Evolutionary conservation across 1,284 basidiomycete genomes (phyloP).

Genomic region (Papiliotrema fonsecae): DNA sequence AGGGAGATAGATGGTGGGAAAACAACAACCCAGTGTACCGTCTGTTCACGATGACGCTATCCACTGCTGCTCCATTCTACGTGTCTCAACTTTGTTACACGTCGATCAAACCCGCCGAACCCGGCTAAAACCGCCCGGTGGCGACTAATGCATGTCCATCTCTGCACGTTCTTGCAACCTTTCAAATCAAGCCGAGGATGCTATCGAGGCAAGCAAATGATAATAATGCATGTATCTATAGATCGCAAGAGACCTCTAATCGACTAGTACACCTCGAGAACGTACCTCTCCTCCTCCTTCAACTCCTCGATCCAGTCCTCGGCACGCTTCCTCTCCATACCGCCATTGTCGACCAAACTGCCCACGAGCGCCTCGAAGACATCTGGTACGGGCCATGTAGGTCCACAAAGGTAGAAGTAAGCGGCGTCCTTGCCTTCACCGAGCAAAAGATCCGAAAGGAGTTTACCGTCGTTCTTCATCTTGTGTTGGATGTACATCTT

Average conservation of each 20-base stretch:
- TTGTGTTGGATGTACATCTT: constrained; percentile 99
- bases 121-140: background rate
- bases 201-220: no score
- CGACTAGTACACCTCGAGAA: constrained; percentile 77
- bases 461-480: constrained; percentile 83
- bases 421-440: constrained; percentile 54
- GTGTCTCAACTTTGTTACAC: background rate
- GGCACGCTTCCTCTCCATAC: constrained; percentile 63
- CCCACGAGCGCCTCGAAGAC: constrained; percentile 87
- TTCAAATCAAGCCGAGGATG: no score
- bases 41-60: no score
- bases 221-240: no score
- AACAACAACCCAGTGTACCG: no score
- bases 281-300: constrained; percentile 96
- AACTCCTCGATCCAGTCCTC: constrained; percentile 80
- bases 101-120: no score
- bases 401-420: constrained; percentile 95
- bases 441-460: constrained; percentile 66
- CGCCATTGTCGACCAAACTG: constrained; percentile 68
- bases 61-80: background rate
- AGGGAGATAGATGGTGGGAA: no score
- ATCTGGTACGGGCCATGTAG: constrained; percentile 97
- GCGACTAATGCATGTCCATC: background rate
- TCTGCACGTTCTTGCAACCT: no score
- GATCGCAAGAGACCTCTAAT: no score